Conservation (phyloP, 345 rosid genomes). For the Arabidopsis arenosa region DNA sequence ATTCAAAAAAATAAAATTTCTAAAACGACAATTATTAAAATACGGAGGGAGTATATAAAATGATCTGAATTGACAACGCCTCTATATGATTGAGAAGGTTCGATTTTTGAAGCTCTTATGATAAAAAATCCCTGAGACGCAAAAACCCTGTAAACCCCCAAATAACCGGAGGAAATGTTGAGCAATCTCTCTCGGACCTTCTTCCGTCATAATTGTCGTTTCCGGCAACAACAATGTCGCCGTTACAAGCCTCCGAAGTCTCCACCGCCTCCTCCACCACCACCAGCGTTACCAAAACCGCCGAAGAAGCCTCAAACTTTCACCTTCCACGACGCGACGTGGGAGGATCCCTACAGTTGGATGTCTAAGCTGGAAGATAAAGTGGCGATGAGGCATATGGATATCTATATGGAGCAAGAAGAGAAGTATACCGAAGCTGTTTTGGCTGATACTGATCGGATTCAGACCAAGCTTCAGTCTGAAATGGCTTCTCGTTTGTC, state of each 20-base stretch:
- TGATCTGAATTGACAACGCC: neutral
- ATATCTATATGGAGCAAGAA: constrained; percentile 90
- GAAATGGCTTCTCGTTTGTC: constrained; percentile 91
- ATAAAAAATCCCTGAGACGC: neutral
- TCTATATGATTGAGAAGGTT: neutral
- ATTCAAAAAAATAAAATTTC: too few relatives aligned
- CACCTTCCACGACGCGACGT: constrained; percentile 69
- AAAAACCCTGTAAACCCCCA: constrained; percentile 41
- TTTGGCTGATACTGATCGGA: constrained; percentile 73
- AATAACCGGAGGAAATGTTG: constrained; percentile 34
- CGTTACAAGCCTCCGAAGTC: constrained; percentile 54
- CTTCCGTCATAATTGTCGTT: constrained; percentile 37
- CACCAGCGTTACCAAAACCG: constrained; percentile 80
- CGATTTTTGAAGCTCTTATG: neutral
- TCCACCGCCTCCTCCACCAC: constrained; percentile 53
- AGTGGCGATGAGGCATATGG: constrained; percentile 99
- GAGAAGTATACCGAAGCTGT: constrained; percentile 92
- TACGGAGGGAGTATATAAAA: too few relatives aligned
- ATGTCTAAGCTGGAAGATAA: constrained; percentile 85
- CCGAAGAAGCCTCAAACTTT: constrained; percentile 80
- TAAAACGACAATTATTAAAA: too few relatives aligned
- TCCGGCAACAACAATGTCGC: constrained; percentile 45
- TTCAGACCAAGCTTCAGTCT: constrained; percentile 83
- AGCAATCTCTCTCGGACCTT: constrained; percentile 49
- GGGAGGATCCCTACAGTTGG: constrained; percentile 98